Evolutionary conservation across 164 flowering plant genomes (phyloP).

Genomic region (Sextonia rubra): DNA sequence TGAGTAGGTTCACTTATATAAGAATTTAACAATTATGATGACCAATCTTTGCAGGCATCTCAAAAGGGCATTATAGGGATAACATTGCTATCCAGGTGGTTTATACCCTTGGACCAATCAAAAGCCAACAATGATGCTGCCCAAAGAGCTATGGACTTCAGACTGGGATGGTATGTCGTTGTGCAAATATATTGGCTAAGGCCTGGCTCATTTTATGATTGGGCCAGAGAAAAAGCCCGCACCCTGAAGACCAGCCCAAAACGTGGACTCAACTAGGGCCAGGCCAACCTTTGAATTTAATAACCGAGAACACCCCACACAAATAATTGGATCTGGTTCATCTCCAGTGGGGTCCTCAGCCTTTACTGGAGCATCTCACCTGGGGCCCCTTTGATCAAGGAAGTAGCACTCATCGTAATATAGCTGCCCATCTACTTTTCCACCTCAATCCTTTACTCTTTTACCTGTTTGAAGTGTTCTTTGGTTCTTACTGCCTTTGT

Average conservation of each 20-base stretch:
- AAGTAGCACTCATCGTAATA: no score
- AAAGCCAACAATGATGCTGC: slow-evolving; percentile 35
- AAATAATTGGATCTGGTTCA: no score
- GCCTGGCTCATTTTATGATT: neutral
- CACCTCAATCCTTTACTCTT: no score
- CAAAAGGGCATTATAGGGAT: slow-evolving; percentile 70
- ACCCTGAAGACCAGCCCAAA: neutral
- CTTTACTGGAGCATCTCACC: no score
- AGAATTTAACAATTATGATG: no score
- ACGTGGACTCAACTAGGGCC: neutral
- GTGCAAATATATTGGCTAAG: neutral
- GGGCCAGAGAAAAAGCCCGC: neutral
- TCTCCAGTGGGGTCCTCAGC: no score
- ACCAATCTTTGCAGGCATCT: slow-evolving; percentile 25
- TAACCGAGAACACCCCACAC: neutral
- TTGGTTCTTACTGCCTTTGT: no score
- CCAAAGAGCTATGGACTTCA: slow-evolving; percentile 44
- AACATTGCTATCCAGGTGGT: slow-evolving; percentile 36
- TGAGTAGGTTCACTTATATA: no score
- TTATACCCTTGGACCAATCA: slow-evolving; percentile 27
- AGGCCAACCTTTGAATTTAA: neutral
- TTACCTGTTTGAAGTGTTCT: no score
- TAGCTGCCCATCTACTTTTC: no score
- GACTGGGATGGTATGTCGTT: slow-evolving; percentile 28
- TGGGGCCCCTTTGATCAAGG: no score